phyloP scores from a whole-genome alignment of 2,329 filamentous ascomycete genomes.

The Pyrenochaeta sp. region DNA sequence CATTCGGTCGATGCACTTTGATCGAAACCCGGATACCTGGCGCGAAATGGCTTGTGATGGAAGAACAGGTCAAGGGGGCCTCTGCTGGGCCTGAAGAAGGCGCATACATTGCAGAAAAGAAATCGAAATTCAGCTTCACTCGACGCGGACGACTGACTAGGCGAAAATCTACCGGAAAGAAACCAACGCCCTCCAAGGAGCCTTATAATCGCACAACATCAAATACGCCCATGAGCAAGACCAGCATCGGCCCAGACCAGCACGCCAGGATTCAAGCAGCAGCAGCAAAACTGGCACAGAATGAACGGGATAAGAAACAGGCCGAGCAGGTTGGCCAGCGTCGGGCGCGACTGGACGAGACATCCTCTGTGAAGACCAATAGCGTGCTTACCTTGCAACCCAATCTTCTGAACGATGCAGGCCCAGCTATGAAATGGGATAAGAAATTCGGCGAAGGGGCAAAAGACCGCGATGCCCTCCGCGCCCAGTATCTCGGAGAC shows the following conservation, averaged over 20 bases:
- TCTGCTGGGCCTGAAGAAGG: slow-evolving; percentile 83
- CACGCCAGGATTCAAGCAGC: slow-evolving; percentile 93
- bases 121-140: slow-evolving; percentile 85
- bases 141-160: slow-evolving; percentile 74
- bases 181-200: slow-evolving; percentile 56
- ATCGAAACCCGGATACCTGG: slow-evolving; percentile 84
- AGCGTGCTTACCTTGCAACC: slow-evolving; percentile 90
- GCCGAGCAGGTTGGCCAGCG: slow-evolving; percentile 60
- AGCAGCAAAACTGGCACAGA: slow-evolving; percentile 80
- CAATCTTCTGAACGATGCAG: slow-evolving; percentile 83
- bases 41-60: slow-evolving; percentile 91
- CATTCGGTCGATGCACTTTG: slow-evolving; percentile 91
- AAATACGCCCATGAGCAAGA: slow-evolving; percentile 71
- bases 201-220: slow-evolving; percentile 60
- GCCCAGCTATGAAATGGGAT: slow-evolving; percentile 95
- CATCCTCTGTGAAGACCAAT: slow-evolving; percentile 75
- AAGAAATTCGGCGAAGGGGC: slow-evolving; percentile 93
- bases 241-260: slow-evolving; percentile 86
- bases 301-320: slow-evolving; percentile 66
- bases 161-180: slow-evolving; percentile 54
- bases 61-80: slow-evolving; percentile 94
- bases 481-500: slow-evolving; percentile 84
- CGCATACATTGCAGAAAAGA: slow-evolving; percentile 94
- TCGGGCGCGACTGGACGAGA: slow-evolving; percentile 62
- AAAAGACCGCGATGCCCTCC: slow-evolving; percentile 84